Evolutionary conservation across 192 early-diverging fungal genomes (phyloP).

Genomic region (Coemansia sp.): DNA sequence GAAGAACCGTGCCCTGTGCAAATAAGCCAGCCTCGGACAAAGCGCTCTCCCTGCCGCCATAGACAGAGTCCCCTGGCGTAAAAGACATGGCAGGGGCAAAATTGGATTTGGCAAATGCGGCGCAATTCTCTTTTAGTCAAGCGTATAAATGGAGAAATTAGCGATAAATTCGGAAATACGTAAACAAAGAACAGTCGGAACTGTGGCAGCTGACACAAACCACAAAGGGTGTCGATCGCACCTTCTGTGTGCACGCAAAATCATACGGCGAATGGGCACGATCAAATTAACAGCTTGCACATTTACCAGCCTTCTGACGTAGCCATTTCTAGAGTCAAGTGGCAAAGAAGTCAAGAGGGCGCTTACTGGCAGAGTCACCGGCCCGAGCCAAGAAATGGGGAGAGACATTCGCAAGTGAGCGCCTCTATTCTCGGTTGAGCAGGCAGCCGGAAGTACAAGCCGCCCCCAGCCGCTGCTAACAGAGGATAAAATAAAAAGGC

Average conservation of each 20-base stretch:
- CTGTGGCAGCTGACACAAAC: neutral
- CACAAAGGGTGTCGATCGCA: too few relatives aligned
- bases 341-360: neutral
- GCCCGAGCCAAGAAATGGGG: neutral
- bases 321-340: too few relatives aligned
- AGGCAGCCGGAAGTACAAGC: neutral
- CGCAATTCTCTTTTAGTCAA: neutral
- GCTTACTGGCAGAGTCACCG: neutral
- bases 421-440: neutral
- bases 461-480: neutral
- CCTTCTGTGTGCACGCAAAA: too few relatives aligned
- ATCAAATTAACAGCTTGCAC: neutral
- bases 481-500: too few relatives aligned
- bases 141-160: neutral
- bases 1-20: slow-evolving; percentile 44
- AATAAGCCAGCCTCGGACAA: slow-evolving; percentile 11
- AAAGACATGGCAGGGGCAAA: neutral
- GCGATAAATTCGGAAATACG: neutral
- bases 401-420: neutral
- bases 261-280: too few relatives aligned
- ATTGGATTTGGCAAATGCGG: neutral
- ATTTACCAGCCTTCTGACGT: too few relatives aligned
- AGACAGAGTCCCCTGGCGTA: neutral
- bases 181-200: neutral
- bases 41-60: neutral